Evolutionary conservation across 768 basidiomycete species (phyloP).

Genomic region (Mrakia hoshinonis): DNA sequence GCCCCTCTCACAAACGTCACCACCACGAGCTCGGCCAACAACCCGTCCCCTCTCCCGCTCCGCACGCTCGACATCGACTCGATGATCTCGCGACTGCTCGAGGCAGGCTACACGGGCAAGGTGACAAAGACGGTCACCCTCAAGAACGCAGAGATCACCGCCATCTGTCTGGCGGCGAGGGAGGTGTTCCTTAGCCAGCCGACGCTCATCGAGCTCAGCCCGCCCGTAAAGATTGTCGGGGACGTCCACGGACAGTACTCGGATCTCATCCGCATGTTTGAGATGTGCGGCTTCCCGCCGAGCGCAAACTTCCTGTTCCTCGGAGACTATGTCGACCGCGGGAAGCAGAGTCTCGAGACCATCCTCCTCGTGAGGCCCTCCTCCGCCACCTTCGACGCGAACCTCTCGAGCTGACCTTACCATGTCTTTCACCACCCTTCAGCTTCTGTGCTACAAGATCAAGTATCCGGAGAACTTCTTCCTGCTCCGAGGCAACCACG

Average conservation of each 20-base stretch:
- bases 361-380: constrained; percentile 56
- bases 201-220: constrained; percentile 90
- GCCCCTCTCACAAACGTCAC: constrained; percentile 23
- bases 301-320: constrained; percentile 95
- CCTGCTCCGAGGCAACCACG: constrained; percentile 92
- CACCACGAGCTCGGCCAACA: constrained; percentile 47
- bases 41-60: constrained; percentile 25
- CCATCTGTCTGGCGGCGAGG: constrained; percentile 87
- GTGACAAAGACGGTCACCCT: constrained; percentile 81
- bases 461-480: constrained; percentile 99
- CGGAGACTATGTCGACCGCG: constrained; percentile 97
- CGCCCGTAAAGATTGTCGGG: constrained; percentile 98
- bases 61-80: constrained; percentile 82
- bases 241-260: constrained; percentile 99
- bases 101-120: constrained; percentile 96
- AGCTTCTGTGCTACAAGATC: constrained; percentile 93
- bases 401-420: not conserved
- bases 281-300: constrained; percentile 99
- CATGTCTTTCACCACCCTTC: not conserved
- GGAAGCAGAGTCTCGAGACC: constrained; percentile 96
- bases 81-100: constrained; percentile 91
- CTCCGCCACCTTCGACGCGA: not conserved
- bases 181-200: constrained; percentile 95
- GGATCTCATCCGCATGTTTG: constrained; percentile 94
- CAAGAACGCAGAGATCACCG: constrained; percentile 91